Base-by-base conservation (phyloP, 495 filamentous ascomycete species). In the Lophium mytilinum region DNA sequence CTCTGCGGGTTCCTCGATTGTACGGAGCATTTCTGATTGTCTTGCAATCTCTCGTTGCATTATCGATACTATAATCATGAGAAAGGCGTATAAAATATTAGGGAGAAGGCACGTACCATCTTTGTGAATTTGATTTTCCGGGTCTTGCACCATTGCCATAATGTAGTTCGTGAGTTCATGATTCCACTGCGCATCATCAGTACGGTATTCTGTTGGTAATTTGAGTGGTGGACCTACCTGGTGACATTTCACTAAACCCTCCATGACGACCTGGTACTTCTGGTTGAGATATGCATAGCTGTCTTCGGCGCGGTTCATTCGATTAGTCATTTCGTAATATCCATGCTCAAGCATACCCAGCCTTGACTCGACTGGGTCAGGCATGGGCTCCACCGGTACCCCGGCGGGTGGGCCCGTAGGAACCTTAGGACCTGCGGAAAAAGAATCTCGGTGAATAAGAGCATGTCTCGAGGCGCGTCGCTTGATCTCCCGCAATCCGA, bases 381-480 rank as follows among this genome's bases (percentile, higher is more conserved):
- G 83, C 67, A 88, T 83, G 21, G 87, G 84, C 66, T 95, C 89
- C 15, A 85, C 86, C 3, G 91, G 89, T 17, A 89, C 91, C 12
- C 86, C 88, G 40, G 89, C 89, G 62, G 90, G 87, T 18, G 60
- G 60, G 37, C 62, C 60, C 50, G 79, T 72, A 37, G 82, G 77
- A 33, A 83, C 73, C 69, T 91, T 90, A 58, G 91, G 86, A 18
- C 78, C 68, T 11, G 75, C 59, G 41, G 87, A 86, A 73, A 89
- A 95, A 37, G 93, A 96, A 69, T 97, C 93, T 66, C 93, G 82
- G 67, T 98, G 90, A 48, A 96, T 95, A 61, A 97, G 75, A 36
- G 93, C 88, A 75, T 98, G 94, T 52, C 93, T 79, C 34, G 93
- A 97, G n/a, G 93, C 94, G 37, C 93, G 82, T 60, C 93, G 85